Base-by-base conservation (phyloP, 495 filamentous ascomycete genomes). In the Aspergillus sparsus region DNA sequence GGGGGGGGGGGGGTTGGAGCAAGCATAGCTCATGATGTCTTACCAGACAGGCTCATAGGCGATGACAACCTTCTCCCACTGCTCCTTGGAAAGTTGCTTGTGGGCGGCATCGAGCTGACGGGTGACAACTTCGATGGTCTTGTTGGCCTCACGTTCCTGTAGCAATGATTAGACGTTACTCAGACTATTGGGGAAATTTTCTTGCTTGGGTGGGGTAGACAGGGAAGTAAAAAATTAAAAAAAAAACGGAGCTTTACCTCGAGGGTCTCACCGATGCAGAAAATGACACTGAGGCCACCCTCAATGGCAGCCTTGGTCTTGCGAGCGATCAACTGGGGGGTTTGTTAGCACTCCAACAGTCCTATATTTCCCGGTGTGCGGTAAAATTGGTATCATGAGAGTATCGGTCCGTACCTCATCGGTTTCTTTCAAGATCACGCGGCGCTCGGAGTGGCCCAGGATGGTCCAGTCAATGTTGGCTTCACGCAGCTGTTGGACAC, bases 1-100 rank as follows among this genome's bases (percentile, higher is more conserved):
- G 57, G 33, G 37, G 34, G 50, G 55, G 52, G 9, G 18, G 2
- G 32, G 52, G 37, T 37, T 10, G 39, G 37, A 41, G 37, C 37
- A 41, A 41, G 21, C 1, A 27, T 27, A 37, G 39, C 33, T 21
- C 9, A 44, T 44, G 52, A 39, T 45, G 37, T 53, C 75, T 66
- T 74, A 83, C 93, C 94, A 98, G 80, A 98, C 93, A 66, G 94
- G 94, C 84, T 98, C 95, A 74, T 98, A 98, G 66, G 94, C 95
- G 67, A 98, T 84, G 74, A 98, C 93, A 66, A 98, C 86, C 79
- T 94, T 95, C 55, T 76, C 81, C 94, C 94, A 98, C 76, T 97
- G 87, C 70, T 82, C 80, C 68, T 90, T 78, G 69, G 62, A 71
- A 57, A 80, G 67, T 74, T 83, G 79, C 70, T 90, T 82, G 56